Base-by-base conservation (phyloP, 495 filamentous ascomycete species). In the Aspergillus carlsbadensis region DNA sequence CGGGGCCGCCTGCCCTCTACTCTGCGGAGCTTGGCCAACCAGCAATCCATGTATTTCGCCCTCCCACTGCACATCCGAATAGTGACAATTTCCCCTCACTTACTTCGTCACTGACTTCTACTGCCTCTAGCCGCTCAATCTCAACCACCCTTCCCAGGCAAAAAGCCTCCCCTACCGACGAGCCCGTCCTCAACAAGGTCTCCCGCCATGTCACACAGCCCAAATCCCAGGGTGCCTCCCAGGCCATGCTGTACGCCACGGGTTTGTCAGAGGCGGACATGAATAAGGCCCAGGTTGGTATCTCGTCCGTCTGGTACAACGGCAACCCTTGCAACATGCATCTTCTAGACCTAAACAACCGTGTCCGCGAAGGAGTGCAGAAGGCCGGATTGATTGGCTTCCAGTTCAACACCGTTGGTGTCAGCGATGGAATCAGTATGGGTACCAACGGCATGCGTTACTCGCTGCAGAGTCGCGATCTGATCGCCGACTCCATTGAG, bases 261-360 rank as follows among this genome's bases (percentile, higher is more conserved):
- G 94, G 94, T 52, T 71, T 98, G 66, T 82, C 74, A 13, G 86
- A 91, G 59, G 80, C 81, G 41, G 94, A 96, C 70, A 88, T 98
- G 85, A 83, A 82, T 74, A 97, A 97, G 74, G 87, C 94, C 31
- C 94, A 98, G 74, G 88, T 98, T 40, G 94, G 94, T 52, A 98
- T 98, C 66, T 95, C 92, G 18, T 98, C 94, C 1, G 85, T 89
- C 40, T 87, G 78, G 78, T 95, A 90, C 73, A 83, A 89, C 39
- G 94, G 94, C 17, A 98, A 98, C 75, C 94, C 94, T 6, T 98
- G 94, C 79, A 98, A 98, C 77, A 98, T 96, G 94, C 94, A 98
- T 75, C 81, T 98, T 52, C 78, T 98, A 59, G 87, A 92, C 63
- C 84, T 98, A 48, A 96, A 88, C 65, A 70, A 86, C 70, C 81